Evolutionary conservation across 345 rosid species (phyloP).

Genomic region (Eucalyptus erythrocorys): DNA sequence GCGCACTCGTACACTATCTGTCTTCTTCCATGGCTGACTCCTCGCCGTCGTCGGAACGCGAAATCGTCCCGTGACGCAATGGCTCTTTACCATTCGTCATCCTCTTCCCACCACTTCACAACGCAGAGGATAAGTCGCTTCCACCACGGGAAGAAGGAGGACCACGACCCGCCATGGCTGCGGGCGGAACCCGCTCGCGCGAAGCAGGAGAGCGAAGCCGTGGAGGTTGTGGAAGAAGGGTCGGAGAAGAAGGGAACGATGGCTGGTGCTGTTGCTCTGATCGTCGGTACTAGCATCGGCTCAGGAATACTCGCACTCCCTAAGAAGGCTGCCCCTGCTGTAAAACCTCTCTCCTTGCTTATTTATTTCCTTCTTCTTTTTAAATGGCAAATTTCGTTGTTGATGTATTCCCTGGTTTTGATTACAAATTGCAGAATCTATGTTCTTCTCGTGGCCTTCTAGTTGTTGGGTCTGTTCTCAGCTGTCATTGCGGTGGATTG

Average conservation of each 20-base stretch:
- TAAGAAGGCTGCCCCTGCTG: constrained; percentile 48
- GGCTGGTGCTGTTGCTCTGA: constrained; percentile 49
- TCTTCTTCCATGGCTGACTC: background rate
- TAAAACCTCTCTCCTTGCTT: background rate
- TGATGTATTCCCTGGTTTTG: background rate
- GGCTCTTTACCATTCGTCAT: background rate
- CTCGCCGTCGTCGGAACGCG: background rate
- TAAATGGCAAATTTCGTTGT: background rate
- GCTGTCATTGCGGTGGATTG: background rate
- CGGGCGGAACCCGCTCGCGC: background rate
- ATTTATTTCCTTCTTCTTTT: background rate
- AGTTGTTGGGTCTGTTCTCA: background rate
- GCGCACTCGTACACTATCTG: background rate
- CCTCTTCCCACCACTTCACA: background rate
- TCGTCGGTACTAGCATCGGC: constrained; percentile 55
- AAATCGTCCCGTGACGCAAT: background rate
- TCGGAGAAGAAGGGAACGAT: constrained; percentile 31
- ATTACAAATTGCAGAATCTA: background rate
- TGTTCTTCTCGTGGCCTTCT: background rate
- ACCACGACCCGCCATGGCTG: background rate
- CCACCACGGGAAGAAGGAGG: background rate
- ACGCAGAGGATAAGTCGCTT: background rate
- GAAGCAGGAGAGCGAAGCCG: background rate
- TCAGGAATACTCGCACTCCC: constrained; percentile 60
- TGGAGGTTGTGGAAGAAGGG: background rate